phyloP scores from a whole-genome alignment of 2,329 filamentous ascomycete species.

The Talaromyces sp. region DNA sequence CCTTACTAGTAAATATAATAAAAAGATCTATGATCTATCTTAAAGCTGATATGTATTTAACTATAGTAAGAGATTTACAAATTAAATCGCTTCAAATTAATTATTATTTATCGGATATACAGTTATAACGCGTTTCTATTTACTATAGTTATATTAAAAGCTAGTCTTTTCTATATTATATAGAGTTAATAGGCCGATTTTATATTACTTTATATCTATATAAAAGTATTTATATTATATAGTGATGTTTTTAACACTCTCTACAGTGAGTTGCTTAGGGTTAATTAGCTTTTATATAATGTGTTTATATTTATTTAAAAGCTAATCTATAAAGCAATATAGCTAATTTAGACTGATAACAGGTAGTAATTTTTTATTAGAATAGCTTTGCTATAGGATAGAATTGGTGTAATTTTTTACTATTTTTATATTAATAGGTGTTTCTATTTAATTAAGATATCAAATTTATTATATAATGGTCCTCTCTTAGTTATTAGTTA shows the following conservation, averaged over 20 bases:
- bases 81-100: background rate
- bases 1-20: background rate
- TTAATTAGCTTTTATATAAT: background rate
- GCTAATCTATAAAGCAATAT: background rate
- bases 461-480: background rate
- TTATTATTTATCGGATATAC: no score
- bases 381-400: background rate
- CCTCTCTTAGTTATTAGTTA: background rate
- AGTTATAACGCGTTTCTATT: no score
- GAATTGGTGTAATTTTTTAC: background rate
- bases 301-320: background rate
- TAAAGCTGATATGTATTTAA: background rate
- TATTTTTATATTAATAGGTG: background rate
- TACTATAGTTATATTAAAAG: background rate
- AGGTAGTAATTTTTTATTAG: background rate
- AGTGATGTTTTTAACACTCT: background rate
- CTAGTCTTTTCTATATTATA: background rate
- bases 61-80: background rate
- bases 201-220: background rate
- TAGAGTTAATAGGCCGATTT: background rate
- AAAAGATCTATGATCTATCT: background rate
- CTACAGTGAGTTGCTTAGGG: background rate
- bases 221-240: background rate
- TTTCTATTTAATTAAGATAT: background rate
- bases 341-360: background rate